Evolutionary conservation across 2,329 filamentous ascomycete genomes (phyloP).

Genomic region (Aspergillus awamori): DNA sequence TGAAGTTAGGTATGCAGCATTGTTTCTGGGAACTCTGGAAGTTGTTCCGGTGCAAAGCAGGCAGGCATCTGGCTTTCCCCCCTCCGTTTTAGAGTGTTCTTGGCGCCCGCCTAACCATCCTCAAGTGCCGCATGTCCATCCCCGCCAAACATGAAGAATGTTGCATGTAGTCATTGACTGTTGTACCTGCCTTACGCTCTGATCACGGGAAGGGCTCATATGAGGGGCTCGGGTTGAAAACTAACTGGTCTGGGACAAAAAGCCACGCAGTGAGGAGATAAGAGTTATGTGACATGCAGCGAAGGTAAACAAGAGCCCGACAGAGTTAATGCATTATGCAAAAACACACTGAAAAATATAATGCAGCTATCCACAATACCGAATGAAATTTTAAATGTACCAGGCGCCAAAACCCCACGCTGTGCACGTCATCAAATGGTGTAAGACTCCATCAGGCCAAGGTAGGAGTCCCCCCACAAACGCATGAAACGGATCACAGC

Average conservation of each 20-base stretch:
- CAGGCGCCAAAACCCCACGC: conserved; percentile 48
- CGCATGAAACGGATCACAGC: conserved; percentile 11
- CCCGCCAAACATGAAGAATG: conserved; percentile 4
- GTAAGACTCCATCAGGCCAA: conserved; percentile 19
- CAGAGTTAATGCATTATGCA: conserved; percentile 23
- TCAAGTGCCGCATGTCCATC: conserved; percentile 15
- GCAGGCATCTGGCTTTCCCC: conserved; percentile 1
- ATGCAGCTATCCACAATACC: conserved; percentile 29
- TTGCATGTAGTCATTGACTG: background rate
- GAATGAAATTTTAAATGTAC: conserved; percentile 26
- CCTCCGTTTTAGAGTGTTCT: conserved; percentile 20
- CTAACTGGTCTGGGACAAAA: too few species aligned
- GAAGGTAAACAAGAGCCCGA: conserved; percentile 1
- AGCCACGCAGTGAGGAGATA: background rate
- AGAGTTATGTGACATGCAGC: conserved; percentile 5
- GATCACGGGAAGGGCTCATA: background rate
- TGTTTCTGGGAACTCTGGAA: conserved; percentile 4
- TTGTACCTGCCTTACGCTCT: background rate
- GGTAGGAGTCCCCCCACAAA: conserved; percentile 16
- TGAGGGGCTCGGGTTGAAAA: background rate
- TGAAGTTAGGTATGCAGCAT: conserved; percentile 11
- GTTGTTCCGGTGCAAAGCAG: background rate
- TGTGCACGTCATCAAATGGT: conserved; percentile 42
- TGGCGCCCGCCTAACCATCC: conserved; percentile 18
- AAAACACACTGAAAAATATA: conserved; percentile 17